Evolutionary conservation across 345 rosid species (phyloP).

Genomic region (Citrus sinensis): DVS_A1.0 CM039166.1:20501501-20502000

Average conservation of each 20-base stretch:
- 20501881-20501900: constrained; percentile 41
- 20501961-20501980: constrained; percentile 21
- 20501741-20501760: background rate
- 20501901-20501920: constrained; percentile 48
- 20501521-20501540: background rate
- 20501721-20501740: background rate
- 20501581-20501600: background rate
- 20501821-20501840: constrained; percentile 32
- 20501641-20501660: no score
- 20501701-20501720: background rate
- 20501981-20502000: constrained; percentile 32
- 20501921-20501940: constrained; percentile 61
- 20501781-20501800: constrained; percentile 18
- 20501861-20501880: constrained; percentile 39
- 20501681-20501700: background rate
- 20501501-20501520: no score
- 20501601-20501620: no score
- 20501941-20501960: constrained; percentile 20
- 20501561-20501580: background rate
- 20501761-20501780: constrained; percentile 13
- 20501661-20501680: background rate
- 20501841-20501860: constrained; percentile 44
- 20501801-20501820: constrained; percentile 22
- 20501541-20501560: background rate
- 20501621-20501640: background rate